Evolutionary conservation across 140 eudicot species (phyloP), one percentile per base, ranked within the genome.

Genomic region (Ambrosia hybrid): DNA sequence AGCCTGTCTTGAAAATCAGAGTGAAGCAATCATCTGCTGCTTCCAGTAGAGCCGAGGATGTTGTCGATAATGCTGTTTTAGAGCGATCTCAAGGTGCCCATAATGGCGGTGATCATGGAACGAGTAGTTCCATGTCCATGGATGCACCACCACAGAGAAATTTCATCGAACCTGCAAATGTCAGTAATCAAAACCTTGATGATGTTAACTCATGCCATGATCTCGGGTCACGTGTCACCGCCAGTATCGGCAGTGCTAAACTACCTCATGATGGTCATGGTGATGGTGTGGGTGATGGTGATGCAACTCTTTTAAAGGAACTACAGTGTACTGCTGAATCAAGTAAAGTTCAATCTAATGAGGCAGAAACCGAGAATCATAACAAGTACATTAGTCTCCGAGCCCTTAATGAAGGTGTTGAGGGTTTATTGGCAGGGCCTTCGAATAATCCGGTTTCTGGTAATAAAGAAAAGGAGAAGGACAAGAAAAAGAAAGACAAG

Each of bases 271-370:
- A 82, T 17, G 88, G 81, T n/a, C 86, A 85, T 16, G 63, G n/a
- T 68, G 96, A 80, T 21, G 85, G 80, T 26, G 89, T 80, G 21
- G 75, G 65, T 67, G 79, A 46, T 38, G 64, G 65, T 67, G 76
- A 58, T 59, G 59, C 55, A 7, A 84, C 88, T 7, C 81, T 92
- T 16, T 52, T 78, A 65, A 88, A 83, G 73, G 96, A 92, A 63
- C 84, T 94, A 17, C 97, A 90, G 56, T 94, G 99, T 77, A 94
- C 99, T 21, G 99, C 99, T 43, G 99, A 94, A 45, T 94, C 99
- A 0, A 86, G 97, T 73, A 93, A 83, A 77, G 88, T 84, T 65
- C 86, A 51, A 5, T 43, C 59, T 10, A 72, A 66, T 15, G 87
- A 87, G 79, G 68, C 8, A 21, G 92, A 81, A 46, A 70, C 67